phyloP scores from a whole-genome alignment of 345 rosid species.

The Salix dunnii region DNA sequence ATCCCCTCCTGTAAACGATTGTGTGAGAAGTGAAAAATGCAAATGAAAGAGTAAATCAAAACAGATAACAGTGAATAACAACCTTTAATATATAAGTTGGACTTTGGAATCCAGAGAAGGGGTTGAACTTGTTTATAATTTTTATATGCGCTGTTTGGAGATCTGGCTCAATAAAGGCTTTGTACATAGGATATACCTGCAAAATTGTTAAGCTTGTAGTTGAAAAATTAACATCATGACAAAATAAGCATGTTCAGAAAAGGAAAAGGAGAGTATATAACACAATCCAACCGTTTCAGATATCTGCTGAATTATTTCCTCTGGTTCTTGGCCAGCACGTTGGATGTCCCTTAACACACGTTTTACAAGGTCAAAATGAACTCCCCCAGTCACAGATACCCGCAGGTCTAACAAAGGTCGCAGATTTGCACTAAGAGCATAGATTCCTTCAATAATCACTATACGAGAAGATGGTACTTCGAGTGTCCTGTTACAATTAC shows the following conservation, averaged over 20 bases:
- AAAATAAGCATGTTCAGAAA: not conserved
- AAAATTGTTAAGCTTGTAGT: constrained; percentile 21
- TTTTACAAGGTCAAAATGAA: constrained; percentile 99
- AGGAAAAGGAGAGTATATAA: not conserved
- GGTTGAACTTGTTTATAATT: constrained; percentile 91
- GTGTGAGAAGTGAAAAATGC: not conserved
- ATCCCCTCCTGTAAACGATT: not conserved
- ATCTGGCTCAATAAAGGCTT: constrained; percentile 98
- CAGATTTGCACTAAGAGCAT: constrained; percentile 87
- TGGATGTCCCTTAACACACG: constrained; percentile 95
- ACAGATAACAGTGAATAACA: not conserved
- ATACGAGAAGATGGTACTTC: constrained; percentile 91
- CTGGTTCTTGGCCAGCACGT: constrained; percentile 97
- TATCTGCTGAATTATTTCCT: constrained; percentile 95
- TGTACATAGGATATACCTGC: constrained; percentile 99
- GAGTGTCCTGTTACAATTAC: constrained; percentile 55
- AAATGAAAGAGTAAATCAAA: not conserved
- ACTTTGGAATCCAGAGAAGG: constrained; percentile 92
- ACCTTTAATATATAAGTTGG: constrained; percentile 98
- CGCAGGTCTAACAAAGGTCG: constrained; percentile 85
- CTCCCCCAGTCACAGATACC: constrained; percentile 91
- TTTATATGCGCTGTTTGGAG: constrained; percentile 93
- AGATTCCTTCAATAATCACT: constrained; percentile 91
- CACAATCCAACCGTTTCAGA: constrained; percentile 77
- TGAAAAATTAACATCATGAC: constrained; percentile 4